Conservation (phyloP, 768 basidiomycete genomes). For the Russula ochroleuca region DNA sequence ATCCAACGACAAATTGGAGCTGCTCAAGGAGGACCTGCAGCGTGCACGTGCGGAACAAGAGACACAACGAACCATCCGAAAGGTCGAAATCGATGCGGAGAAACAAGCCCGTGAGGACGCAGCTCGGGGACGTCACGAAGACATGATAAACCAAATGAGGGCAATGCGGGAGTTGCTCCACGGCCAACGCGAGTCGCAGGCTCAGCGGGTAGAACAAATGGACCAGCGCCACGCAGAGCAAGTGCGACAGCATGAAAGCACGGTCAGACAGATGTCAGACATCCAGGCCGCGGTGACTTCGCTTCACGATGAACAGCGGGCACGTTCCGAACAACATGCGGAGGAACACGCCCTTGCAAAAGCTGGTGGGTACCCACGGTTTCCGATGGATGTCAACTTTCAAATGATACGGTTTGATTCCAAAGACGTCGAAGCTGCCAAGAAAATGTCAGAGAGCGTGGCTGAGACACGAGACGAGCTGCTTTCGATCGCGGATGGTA, state of each 20-base stretch:
- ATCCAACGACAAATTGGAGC: conserved; percentile 10
- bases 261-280: conserved; percentile 18
- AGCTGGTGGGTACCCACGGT: conserved; percentile 12
- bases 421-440: conserved; percentile 11
- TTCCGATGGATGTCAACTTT: background rate
- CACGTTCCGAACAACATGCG: conserved; percentile 11
- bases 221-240: conserved; percentile 14
- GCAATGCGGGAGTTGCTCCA: conserved; percentile 9
- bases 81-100: background rate
- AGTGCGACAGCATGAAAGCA: conserved; percentile 2
- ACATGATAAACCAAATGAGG: conserved; percentile 21
- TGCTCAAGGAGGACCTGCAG: conserved; percentile 15
- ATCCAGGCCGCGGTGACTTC: conserved; percentile 8
- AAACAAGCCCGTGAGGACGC: conserved; percentile 7
- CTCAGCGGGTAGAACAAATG: conserved; percentile 8
- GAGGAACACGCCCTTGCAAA: conserved; percentile 8
- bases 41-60: conserved; percentile 20
- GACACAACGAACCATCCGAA: conserved; percentile 4
- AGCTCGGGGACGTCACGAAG: conserved; percentile 17
- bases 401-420: background rate
- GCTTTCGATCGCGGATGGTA: conserved; percentile 14
- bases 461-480: conserved; percentile 15
- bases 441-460: conserved; percentile 3
- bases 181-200: conserved; percentile 10
- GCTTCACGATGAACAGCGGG: conserved; percentile 15